Base-by-base conservation (phyloP, 1,284 basidiomycete genomes). In the Chondrostereum purpureum region DNA sequence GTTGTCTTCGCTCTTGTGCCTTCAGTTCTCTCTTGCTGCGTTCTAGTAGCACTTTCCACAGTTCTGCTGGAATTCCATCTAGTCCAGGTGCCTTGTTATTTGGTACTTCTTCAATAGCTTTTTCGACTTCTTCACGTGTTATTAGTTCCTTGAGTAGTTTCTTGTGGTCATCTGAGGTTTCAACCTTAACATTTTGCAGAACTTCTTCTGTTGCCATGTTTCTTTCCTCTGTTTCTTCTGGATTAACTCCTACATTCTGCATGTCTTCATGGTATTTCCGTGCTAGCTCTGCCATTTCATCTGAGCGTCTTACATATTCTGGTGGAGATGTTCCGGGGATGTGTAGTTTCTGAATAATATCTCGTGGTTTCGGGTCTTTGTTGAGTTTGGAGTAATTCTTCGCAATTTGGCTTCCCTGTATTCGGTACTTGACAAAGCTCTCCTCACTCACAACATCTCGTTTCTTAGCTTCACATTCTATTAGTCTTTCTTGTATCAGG, bases 251-350 rank as follows among this genome's bases (percentile, higher is more conserved):
- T n/a, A n/a, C n/a, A n/a, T n/a, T n/a, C 27, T 50, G 49, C 2
- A 45, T 39, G 24, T 46, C 39, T n/a, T 43, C 12, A 16, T 51
- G 47, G 37, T 49, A 52, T 36, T 48, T 31, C 18, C 44, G 3
- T 6, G 47, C 44, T 12, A 55, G 39, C 12, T 35, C 44, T 3
- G 49, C 39, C 59, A 61, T 62, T 3, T 31, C 5, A 11, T 33
- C 6, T 4, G 50, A 53, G 34, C 44, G 20, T 1, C 46, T 50
- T 21, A 44, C 44, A 14, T 34, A 47, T 1, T 23, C 14, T 3
- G 6, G 33, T 6, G 45, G 45, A 6, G 35, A 36, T 2, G 37
- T 4, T 11, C 43, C 40, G 13, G 49, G 46, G 18, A 46, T 45
- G 1, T n/a, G 16, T 4, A 52, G 39, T 3, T 42, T n/a, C 0